A percentile compares a stretch with the other conserved stretches of the same genome.
Conservation (phyloP, 2,329 filamentous ascomycete genomes). For the Chaetomium globosum region DNA sequence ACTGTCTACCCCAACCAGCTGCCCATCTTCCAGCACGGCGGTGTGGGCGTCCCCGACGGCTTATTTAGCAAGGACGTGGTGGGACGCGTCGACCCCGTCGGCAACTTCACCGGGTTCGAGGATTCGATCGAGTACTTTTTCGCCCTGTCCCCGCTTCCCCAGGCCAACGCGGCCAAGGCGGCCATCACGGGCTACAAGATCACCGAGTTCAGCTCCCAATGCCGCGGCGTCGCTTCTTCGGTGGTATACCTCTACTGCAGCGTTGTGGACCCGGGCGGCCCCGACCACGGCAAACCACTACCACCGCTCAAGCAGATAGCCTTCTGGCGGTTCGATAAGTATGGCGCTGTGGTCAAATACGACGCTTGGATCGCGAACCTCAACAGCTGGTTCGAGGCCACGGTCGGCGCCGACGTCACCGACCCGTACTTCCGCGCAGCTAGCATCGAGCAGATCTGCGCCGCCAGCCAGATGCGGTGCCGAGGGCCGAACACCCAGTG, state of each 20-base stretch:
- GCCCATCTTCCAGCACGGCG: constrained; percentile 43
- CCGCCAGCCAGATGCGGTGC: constrained; percentile 42
- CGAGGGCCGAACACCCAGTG: constrained; percentile 45
- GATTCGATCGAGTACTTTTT: constrained; percentile 52
- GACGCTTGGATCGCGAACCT: constrained; percentile 51
- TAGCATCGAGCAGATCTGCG: constrained; percentile 43
- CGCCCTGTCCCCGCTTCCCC: constrained; percentile 44
- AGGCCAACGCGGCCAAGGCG: constrained; percentile 37
- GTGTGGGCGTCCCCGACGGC: constrained; percentile 43
- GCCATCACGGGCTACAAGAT: constrained; percentile 43
- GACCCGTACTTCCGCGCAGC: constrained; percentile 38
- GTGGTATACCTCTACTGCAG: constrained; percentile 45
- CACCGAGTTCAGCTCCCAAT: constrained; percentile 43
- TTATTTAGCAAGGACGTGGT: constrained; percentile 45
- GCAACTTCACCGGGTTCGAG: constrained; percentile 47
- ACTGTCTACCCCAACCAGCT: constrained; percentile 47
- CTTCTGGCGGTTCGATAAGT: constrained; percentile 52
- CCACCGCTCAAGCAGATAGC: constrained; percentile 46
- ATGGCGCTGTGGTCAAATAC: constrained; percentile 48
- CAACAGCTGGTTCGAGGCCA: constrained; percentile 43
- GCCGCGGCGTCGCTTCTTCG: constrained; percentile 43
- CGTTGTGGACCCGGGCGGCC: constrained; percentile 40
- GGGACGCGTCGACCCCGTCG: constrained; percentile 47
- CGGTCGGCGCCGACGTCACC: constrained; percentile 37
- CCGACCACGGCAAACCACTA: constrained; percentile 40